phyloP scores from a whole-genome alignment of 805 yeast genomes.

The Candida caryicola region DNA sequence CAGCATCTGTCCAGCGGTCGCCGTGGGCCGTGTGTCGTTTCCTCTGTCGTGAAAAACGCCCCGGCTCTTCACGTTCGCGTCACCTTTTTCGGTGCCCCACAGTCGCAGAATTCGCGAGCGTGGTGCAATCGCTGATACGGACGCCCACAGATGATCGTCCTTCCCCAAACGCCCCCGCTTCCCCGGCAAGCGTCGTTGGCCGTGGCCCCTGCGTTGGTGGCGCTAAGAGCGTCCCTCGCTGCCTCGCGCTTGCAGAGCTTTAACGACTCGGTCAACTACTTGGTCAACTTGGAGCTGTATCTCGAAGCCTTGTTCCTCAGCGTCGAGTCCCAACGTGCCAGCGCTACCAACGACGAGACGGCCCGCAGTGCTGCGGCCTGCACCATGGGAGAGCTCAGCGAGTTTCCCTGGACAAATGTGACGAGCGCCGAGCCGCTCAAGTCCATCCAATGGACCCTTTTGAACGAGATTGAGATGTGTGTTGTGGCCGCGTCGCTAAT shows the following conservation, averaged over 20 bases:
- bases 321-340: constrained; percentile 2
- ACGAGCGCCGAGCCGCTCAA: background rate
- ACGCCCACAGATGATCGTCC: constrained; percentile 28
- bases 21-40: too few species aligned
- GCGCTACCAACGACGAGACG: constrained; percentile 2
- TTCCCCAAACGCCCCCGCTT: constrained; percentile 34
- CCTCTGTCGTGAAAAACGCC: too few species aligned
- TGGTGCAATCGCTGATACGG: too few species aligned
- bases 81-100: too few species aligned
- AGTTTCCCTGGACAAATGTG: constrained; percentile 16
- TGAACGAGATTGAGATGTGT: constrained; percentile 28
- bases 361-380: constrained; percentile 3
- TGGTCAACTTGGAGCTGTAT: constrained; percentile 33
- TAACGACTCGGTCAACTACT: constrained; percentile 29
- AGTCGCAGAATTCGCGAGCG: too few species aligned
- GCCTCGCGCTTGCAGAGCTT: constrained; percentile 6
- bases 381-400: constrained; percentile 4
- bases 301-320: constrained; percentile 15
- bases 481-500: constrained; percentile 24
- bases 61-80: too few species aligned
- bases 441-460: constrained; percentile 26
- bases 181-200: constrained; percentile 13
- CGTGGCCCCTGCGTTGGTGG: constrained; percentile 11
- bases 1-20: too few species aligned
- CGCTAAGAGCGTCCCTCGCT: constrained; percentile 17